phyloP scores from a whole-genome alignment of 176 grass and related monocot genomes.

The Oryza meyeriana region DNA sequence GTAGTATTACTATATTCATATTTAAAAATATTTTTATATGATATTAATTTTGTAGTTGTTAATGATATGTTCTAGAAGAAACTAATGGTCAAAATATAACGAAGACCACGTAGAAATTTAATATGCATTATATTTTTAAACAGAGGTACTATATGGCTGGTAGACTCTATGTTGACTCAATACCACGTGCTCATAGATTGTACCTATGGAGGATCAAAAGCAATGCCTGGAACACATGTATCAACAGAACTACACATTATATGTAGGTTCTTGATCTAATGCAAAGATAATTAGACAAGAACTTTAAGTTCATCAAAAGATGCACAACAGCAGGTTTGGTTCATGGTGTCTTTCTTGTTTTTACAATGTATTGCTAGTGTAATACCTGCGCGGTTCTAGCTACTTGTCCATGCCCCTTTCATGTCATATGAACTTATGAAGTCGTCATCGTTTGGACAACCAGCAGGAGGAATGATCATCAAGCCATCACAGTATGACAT shows the following conservation, averaged over 20 bases:
- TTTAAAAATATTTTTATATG: no score
- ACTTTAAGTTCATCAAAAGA: neutral
- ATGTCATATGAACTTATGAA: slow-evolving; percentile 26
- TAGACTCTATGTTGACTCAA: neutral
- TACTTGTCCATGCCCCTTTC: neutral
- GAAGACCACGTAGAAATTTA: no score
- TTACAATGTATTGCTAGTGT: neutral
- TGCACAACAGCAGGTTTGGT: neutral
- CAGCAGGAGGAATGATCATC: slow-evolving; percentile 38
- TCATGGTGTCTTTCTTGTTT: neutral
- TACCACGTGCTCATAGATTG: neutral
- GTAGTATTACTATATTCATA: no score
- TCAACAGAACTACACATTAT: neutral
- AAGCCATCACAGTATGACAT: slow-evolving; percentile 48
- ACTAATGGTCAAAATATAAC: no score
- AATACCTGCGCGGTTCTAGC: neutral
- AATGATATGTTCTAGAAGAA: no score
- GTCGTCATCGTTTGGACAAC: slow-evolving; percentile 18
- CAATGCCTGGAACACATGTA: neutral
- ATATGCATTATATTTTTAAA: no score
- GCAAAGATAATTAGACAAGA: slow-evolving; percentile 1
- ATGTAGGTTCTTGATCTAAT: neutral
- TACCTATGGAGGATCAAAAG: neutral
- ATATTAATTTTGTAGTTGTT: no score
- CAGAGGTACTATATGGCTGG: no score